Percentiles rank a stretch among this genome's conserved stretches.
phyloP scores from a whole-genome alignment of 371 early-diverging fungal genomes.

The Mortierella sp. region DNA sequence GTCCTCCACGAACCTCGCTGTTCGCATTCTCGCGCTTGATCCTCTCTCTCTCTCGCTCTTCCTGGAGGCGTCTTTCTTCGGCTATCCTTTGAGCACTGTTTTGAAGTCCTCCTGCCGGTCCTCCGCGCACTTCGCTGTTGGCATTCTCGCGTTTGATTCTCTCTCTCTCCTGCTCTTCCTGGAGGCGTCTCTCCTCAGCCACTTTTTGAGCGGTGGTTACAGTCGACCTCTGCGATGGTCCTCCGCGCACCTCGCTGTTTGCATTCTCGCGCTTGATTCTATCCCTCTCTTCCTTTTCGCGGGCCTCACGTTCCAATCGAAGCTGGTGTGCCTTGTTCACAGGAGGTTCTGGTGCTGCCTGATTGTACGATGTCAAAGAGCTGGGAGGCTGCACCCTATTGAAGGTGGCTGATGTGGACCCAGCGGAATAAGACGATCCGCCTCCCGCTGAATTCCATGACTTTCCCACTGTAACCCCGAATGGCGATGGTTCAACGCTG shows the following conservation, averaged over 20 bases:
- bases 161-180: slow-evolving; percentile 43
- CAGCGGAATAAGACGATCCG: slow-evolving; percentile 33
- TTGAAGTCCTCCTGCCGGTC: slow-evolving; percentile 6
- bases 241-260: slow-evolving; percentile 53
- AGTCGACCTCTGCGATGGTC: slow-evolving; percentile 10
- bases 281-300: slow-evolving; percentile 64
- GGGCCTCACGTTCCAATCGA: slow-evolving; percentile 59
- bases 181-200: slow-evolving; percentile 49
- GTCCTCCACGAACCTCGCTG: slow-evolving; percentile 35
- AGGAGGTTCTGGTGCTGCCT: slow-evolving; percentile 26
- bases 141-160: too few relatives aligned
- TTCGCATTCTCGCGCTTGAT: too few relatives aligned
- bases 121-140: too few relatives aligned
- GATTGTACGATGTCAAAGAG: slow-evolving; percentile 21
- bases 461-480: slow-evolving; percentile 18
- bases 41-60: slow-evolving; percentile 44
- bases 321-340: slow-evolving; percentile 51
- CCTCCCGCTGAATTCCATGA: slow-evolving; percentile 33
- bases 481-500: slow-evolving; percentile 13
- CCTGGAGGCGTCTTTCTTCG: slow-evolving; percentile 48
- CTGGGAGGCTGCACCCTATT: slow-evolving; percentile 35
- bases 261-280: slow-evolving; percentile 53
- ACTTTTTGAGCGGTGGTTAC: slow-evolving; percentile 26
- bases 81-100: slow-evolving; percentile 27
- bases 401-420: slow-evolving; percentile 25